These are phyloP conservation scores for Datisca glomerata DNA, from an alignment of 306 rosid genomes.

Conservation along the genomic window DNA sequence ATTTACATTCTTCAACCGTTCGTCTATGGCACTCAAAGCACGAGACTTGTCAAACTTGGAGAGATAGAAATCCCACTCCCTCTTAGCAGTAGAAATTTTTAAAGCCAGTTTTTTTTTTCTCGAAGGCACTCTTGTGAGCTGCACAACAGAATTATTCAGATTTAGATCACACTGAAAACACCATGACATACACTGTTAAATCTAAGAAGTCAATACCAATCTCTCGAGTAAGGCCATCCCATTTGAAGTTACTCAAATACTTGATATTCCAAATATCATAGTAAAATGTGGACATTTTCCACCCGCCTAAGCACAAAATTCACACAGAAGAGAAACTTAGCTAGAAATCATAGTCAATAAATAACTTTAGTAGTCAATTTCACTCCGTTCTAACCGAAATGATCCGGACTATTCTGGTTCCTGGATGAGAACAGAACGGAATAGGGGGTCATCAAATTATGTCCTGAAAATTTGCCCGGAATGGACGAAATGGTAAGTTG, in stretches of 20 bases:
- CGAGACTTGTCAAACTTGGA: slow-evolving; percentile 61
- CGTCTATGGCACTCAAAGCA: slow-evolving; percentile 60
- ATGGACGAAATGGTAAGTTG: no score
- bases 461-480: no score
- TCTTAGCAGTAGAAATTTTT: slow-evolving; percentile 78
- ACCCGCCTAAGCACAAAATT: slow-evolving; percentile 55
- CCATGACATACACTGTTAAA: slow-evolving; percentile 6
- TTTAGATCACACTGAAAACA: slow-evolving; percentile 7
- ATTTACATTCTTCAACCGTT: slow-evolving; percentile 66
- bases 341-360: no score
- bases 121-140: slow-evolving; percentile 67
- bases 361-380: no score
- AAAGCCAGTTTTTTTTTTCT: slow-evolving; percentile 73
- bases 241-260: slow-evolving; percentile 86
- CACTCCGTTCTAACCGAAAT: no score
- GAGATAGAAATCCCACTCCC: slow-evolving; percentile 72
- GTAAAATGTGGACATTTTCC: slow-evolving; percentile 66
- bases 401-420: no score
- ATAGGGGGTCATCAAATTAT: no score
- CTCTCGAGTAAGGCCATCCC: slow-evolving; percentile 89
- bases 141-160: slow-evolving; percentile 12
- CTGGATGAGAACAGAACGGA: no score
- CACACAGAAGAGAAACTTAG: slow-evolving; percentile 4
- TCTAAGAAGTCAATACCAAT: slow-evolving; percentile 34
- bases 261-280: slow-evolving; percentile 93